Evolutionary conservation across 768 basidiomycete genomes (phyloP).

Genomic region (Termitomyces sp.): DNA sequence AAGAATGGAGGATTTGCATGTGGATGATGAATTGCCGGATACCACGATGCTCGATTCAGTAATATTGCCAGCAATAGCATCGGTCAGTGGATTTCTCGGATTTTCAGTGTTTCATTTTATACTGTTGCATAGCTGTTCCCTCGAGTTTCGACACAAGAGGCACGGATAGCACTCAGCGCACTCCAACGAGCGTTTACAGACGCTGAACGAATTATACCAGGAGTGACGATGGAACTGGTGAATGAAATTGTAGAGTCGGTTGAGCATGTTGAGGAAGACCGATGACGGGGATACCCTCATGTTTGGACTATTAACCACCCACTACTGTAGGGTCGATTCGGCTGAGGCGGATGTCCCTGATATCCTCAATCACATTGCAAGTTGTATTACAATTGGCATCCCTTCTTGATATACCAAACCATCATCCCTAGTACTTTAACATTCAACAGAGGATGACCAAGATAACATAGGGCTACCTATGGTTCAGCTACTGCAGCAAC

Average conservation of each 20-base stretch:
- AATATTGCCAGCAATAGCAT: constrained; percentile 92
- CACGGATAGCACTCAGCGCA: constrained; percentile 78
- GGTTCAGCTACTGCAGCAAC: constrained; percentile 5
- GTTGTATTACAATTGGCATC: not conserved
- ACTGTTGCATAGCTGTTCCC: constrained; percentile 68
- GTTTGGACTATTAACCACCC: not conserved
- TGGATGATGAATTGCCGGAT: constrained; percentile 66
- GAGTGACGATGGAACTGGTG: constrained; percentile 88
- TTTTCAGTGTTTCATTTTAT: not conserved
- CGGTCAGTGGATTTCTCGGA: constrained; percentile 50
- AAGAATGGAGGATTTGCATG: constrained; percentile 41
- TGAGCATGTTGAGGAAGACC: constrained; percentile 82
- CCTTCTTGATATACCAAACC: constrained; percentile 22
- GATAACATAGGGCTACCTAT: constrained; percentile 5
- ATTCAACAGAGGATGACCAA: not conserved
- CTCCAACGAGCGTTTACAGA: constrained; percentile 92
- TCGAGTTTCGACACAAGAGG: constrained; percentile 90
- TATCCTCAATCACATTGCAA: constrained; percentile 11
- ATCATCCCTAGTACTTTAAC: constrained; percentile 15
- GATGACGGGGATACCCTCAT: constrained; percentile 28
- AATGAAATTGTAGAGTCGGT: constrained; percentile 94
- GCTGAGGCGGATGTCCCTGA: not conserved
- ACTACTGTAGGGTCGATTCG: not conserved
- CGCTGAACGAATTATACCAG: constrained; percentile 93
- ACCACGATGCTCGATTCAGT: constrained; percentile 96